Evolutionary conservation across 371 early-diverging fungal species (phyloP).

Genomic region (Choanephora cucurbitarum): DNA sequence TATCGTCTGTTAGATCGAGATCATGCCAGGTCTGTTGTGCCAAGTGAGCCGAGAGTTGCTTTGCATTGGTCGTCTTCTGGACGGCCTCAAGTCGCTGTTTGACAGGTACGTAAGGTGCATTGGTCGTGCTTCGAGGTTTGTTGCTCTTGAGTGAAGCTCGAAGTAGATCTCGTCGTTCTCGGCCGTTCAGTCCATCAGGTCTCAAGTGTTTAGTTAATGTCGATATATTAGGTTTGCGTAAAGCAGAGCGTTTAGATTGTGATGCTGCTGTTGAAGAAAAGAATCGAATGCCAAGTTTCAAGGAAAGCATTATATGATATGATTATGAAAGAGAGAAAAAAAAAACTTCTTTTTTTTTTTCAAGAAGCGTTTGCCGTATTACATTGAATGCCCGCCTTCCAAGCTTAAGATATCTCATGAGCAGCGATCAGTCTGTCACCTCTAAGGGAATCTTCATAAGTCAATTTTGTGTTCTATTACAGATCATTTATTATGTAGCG

Average conservation of each 20-base stretch:
- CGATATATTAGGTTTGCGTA: slow-evolving; percentile 48
- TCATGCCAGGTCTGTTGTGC: slow-evolving; percentile 58
- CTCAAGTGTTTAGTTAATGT: slow-evolving; percentile 51
- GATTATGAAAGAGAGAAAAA: too few relatives aligned
- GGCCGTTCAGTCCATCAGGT: slow-evolving; percentile 49
- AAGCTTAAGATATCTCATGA: too few relatives aligned
- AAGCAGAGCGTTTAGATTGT: slow-evolving; percentile 35
- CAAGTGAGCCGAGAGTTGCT: slow-evolving; percentile 44
- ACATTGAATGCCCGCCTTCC: too few relatives aligned
- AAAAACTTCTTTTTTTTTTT: background rate
- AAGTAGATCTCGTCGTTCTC: slow-evolving; percentile 44
- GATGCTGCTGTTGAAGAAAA: slow-evolving; percentile 26
- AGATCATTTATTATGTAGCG: too few relatives aligned
- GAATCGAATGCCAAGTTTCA: slow-evolving; percentile 11
- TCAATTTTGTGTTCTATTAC: too few relatives aligned
- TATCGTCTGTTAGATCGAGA: slow-evolving; percentile 56
- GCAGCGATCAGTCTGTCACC: too few relatives aligned
- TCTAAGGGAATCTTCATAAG: too few relatives aligned
- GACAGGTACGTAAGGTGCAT: slow-evolving; percentile 50
- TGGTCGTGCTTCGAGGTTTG: slow-evolving; percentile 18
- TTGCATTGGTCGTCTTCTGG: slow-evolving; percentile 17
- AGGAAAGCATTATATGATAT: background rate
- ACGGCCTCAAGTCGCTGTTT: slow-evolving; percentile 46
- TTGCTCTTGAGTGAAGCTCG: slow-evolving; percentile 27
- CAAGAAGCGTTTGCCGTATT: too few relatives aligned